These are phyloP conservation scores for Chenopodium formosanum DNA, from an alignment of 148 eudicot species.

Conservation along the genomic window DNA sequence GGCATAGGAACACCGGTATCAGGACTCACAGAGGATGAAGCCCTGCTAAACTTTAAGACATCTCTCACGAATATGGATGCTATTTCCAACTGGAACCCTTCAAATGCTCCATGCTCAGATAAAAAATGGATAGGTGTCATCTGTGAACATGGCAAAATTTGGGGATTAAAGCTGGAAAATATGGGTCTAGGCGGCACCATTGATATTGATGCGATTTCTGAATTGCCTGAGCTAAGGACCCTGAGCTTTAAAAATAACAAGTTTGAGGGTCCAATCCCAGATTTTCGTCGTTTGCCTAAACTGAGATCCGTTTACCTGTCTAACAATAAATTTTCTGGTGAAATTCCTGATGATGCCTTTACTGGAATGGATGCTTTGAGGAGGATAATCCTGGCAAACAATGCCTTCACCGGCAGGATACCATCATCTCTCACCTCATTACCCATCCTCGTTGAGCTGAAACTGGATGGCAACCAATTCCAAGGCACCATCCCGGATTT, in stretches of 20 bases:
- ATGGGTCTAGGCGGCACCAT: constrained; percentile 57
- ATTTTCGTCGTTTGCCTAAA: constrained; percentile 39
- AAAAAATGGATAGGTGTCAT: constrained; percentile 62
- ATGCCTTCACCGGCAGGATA: constrained; percentile 55
- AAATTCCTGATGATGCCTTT: constrained; percentile 64
- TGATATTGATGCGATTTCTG: constrained; percentile 46
- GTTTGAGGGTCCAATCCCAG: constrained; percentile 59
- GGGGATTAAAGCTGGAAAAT: constrained; percentile 74
- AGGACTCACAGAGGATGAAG: constrained; percentile 28
- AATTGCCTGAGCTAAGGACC: constrained; percentile 45
- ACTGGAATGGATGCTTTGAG: constrained; percentile 61
- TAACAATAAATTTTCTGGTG: constrained; percentile 58
- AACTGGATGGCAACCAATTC: constrained; percentile 66
- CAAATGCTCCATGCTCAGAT: constrained; percentile 44
- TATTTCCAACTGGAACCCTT: constrained; percentile 54
- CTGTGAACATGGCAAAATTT: constrained; percentile 47
- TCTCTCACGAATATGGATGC: constrained; percentile 36
- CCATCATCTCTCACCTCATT: constrained; percentile 52
- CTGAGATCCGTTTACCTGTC: constrained; percentile 55
- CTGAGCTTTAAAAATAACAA: constrained; percentile 63
- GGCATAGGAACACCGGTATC: constrained; percentile 9
- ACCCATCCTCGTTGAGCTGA: constrained; percentile 54
- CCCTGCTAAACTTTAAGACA: constrained; percentile 55
- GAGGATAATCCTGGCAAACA: constrained; percentile 57
- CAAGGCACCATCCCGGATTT: constrained; percentile 56